Evolutionary conservation across 768 basidiomycete genomes (phyloP).

Genomic region (Megacollybia marginata): DNA sequence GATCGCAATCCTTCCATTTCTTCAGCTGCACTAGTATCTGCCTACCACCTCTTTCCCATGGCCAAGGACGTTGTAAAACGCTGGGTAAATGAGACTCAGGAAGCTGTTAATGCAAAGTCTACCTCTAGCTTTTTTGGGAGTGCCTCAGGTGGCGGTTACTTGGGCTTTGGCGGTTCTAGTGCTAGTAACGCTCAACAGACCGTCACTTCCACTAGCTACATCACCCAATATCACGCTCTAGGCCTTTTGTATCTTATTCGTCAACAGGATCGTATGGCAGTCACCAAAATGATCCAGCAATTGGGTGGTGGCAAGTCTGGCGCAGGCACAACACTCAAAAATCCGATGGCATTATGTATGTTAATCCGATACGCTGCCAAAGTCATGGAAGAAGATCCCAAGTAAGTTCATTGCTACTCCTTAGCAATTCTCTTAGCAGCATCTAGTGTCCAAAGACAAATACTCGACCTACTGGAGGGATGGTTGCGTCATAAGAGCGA

Average conservation of each 20-base stretch:
- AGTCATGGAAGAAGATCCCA: conserved; percentile 97
- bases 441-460: conserved; percentile 78
- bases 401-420: conserved; percentile 56
- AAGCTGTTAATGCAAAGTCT: conserved; percentile 88
- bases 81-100: conserved; percentile 99
- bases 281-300: conserved; percentile 99
- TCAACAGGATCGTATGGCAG: conserved; percentile 97
- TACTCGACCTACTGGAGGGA: conserved; percentile 88
- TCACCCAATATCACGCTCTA: conserved; percentile 95
- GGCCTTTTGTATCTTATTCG: conserved; percentile 91
- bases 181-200: conserved; percentile 57
- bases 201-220: conserved; percentile 82
- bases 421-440: conserved; percentile 1
- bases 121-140: conserved; percentile 60
- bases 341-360: conserved; percentile 97
- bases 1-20: conserved; percentile 94
- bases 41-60: conserved; percentile 91
- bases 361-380: conserved; percentile 97
- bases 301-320: conserved; percentile 85
- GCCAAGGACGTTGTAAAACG: conserved; percentile 96
- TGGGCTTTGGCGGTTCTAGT: conserved; percentile 63
- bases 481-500: conserved; percentile 98
- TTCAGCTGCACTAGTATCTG: conserved; percentile 92
- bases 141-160: conserved; percentile 48
- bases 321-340: conserved; percentile 79